These are phyloP conservation scores for Fusarium albosuccineum DNA, from an alignment of 2,329 filamentous ascomycete species.

Conservation along the genomic window DNA sequence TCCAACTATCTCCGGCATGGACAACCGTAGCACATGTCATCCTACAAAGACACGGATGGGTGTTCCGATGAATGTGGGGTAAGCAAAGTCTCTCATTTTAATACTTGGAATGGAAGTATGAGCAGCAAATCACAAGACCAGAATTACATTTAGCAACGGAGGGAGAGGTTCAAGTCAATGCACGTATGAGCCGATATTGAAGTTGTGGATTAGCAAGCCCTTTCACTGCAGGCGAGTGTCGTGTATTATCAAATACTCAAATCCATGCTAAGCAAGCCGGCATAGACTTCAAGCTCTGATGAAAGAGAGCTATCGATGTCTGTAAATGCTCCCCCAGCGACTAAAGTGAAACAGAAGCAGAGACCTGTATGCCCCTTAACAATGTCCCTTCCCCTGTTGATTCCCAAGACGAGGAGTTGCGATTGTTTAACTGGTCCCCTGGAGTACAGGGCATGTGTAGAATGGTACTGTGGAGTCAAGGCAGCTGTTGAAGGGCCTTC, in stretches of 20 bases:
- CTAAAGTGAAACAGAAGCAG: constrained; percentile 10
- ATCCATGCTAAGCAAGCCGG: neutral
- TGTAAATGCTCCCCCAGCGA: constrained; percentile 12
- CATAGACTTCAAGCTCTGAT: constrained; percentile 6
- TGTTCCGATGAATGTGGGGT: neutral
- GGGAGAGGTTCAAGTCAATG: too few species aligned
- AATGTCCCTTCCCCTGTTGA: neutral
- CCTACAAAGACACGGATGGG: neutral
- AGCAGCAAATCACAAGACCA: neutral
- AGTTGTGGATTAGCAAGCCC: too few species aligned
- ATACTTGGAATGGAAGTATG: neutral
- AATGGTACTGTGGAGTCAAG: constrained; percentile 14
- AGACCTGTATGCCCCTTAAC: constrained; percentile 17
- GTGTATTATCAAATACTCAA: constrained; percentile 18
- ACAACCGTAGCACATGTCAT: neutral
- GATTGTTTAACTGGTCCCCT: constrained; percentile 5
- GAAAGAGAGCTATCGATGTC: constrained; percentile 10
- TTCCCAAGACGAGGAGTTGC: constrained; percentile 9
- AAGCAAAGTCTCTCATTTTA: too few species aligned
- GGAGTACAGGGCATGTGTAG: constrained; percentile 15
- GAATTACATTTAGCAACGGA: neutral
- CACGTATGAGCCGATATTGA: too few species aligned
- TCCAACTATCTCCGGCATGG: neutral
- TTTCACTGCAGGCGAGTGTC: neutral
- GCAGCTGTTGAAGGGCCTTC: constrained; percentile 8